These are phyloP conservation scores for Russula sp. DNA, from an alignment of 768 basidiomycete genomes.

Conservation along the genomic window DNA sequence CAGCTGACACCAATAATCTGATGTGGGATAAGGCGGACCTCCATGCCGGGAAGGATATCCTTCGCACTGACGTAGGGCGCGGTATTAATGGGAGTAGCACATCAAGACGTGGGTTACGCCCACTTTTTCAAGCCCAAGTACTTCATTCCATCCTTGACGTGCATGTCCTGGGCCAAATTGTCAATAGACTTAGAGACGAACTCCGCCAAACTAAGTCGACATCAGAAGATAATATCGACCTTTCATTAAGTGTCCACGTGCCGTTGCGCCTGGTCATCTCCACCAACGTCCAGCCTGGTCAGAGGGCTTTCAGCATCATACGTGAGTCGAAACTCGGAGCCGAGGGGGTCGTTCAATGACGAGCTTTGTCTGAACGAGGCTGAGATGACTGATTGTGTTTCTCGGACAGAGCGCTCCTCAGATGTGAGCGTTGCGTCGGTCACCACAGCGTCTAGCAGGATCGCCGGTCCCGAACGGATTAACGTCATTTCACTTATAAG, in stretches of 20 bases:
- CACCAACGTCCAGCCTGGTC: conserved; percentile 53
- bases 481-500: neutral
- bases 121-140: conserved; percentile 52
- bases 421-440: conserved; percentile 14
- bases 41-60: conserved; percentile 64
- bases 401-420: conserved; percentile 15
- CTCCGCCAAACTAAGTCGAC: conserved; percentile 49
- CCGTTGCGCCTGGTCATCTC: conserved; percentile 55
- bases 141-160: conserved; percentile 51
- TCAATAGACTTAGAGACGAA: conserved; percentile 62
- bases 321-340: conserved; percentile 42
- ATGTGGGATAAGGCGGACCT: conserved; percentile 67
- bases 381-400: conserved; percentile 12
- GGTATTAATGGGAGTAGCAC: neutral
- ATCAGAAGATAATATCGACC: neutral
- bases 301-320: conserved; percentile 52
- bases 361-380: neutral
- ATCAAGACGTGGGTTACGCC: conserved; percentile 22
- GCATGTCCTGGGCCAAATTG: conserved; percentile 51
- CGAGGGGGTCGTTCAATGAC: neutral
- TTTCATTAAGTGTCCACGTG: conserved; percentile 30
- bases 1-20: conserved; percentile 77
- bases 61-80: conserved; percentile 40
- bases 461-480: neutral
- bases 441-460: conserved; percentile 14